Evolutionary conservation across 176 grass and related monocot genomes (phyloP).

Genomic region (Triticum monococcum): DNA sequence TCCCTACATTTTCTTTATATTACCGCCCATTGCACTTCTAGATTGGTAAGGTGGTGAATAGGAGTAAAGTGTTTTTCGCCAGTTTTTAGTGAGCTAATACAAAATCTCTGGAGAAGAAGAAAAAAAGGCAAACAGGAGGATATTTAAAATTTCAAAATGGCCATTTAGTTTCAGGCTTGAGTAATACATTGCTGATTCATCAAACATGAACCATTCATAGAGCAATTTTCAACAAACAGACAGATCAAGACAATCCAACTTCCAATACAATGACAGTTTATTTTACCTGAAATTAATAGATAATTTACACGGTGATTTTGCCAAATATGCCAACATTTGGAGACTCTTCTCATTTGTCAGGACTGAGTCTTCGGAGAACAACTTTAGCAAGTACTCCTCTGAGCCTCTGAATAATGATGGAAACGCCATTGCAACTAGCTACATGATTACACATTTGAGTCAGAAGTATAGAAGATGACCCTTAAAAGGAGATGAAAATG

Average conservation of each 20-base stretch:
- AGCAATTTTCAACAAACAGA: constrained; percentile 33
- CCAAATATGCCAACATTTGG: constrained; percentile 65
- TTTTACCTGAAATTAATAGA: constrained; percentile 78
- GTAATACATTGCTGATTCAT: background rate
- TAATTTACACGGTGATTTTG: constrained; percentile 52
- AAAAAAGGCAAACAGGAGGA: background rate
- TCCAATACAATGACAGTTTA: constrained; percentile 5
- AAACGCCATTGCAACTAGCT: constrained; percentile 68
- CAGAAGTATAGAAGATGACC: constrained; percentile 25
- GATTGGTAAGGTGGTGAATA: background rate
- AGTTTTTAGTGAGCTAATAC: background rate
- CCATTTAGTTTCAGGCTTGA: no score
- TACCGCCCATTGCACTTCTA: background rate
- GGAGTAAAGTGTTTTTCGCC: background rate
- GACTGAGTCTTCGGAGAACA: constrained; percentile 59
- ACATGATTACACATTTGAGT: constrained; percentile 35
- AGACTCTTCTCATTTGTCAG: constrained; percentile 77
- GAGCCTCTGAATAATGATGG: constrained; percentile 65
- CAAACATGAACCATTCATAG: constrained; percentile 6
- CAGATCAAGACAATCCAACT: constrained; percentile 22
- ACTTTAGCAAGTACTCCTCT: constrained; percentile 59
- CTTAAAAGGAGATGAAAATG: constrained; percentile 18
- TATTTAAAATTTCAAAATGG: background rate
- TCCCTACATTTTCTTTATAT: background rate
- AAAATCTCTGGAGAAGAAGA: background rate